Evolutionary conservation across 202 grass and related monocot genomes (phyloP), one percentile per base, ranked within the genome.

Genomic region (Zoysia matrella): DNA sequence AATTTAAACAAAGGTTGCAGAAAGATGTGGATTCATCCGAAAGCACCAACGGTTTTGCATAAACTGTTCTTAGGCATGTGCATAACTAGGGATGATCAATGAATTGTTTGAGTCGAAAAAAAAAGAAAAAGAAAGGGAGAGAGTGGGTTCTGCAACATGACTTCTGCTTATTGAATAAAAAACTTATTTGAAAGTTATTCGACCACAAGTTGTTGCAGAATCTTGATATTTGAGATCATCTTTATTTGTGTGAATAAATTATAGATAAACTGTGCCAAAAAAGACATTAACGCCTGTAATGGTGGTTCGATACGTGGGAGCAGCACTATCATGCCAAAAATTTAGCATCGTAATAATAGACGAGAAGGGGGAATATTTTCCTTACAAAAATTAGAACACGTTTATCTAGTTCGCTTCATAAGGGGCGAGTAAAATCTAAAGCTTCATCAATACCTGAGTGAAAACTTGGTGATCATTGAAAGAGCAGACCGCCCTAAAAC

Each of bases 401-500:
- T 22, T 73, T 81, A 85, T 76, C 76, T 77, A 75, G 5, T 58
- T 42, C 61, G 47, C 11, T 61, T n/a, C 11, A 60, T 10, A 64
- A 60, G 40, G 47, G 13, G 41, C 50, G 77, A 46, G 49, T 40
- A 3, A 41, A 52, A 71, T 1, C 50, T 6, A 18, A 72, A 78
- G 73, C 62, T 82, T 55, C 73, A 78, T 69, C 22, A 46, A 48
- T 11, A 22, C 22, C 22, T 22, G 22, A 22, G 22, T 22, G 22
- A 22, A 22, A 22, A 22, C 22, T 22, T 22, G 40, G 40, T 65
- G 40, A 13, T 44, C 5, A 43, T 12, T 67, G 41, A 74, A 46
- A 46, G 14, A 6, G 63, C 13, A 65, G 15, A 30, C 54, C 3
- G 7, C 4, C 1, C 0, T 7, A 2, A 8, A 5, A 30, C 1